These are phyloP conservation scores for Aspergillus leporis DNA, from an alignment of 495 filamentous ascomycete genomes.

Conservation along the genomic window DNA sequence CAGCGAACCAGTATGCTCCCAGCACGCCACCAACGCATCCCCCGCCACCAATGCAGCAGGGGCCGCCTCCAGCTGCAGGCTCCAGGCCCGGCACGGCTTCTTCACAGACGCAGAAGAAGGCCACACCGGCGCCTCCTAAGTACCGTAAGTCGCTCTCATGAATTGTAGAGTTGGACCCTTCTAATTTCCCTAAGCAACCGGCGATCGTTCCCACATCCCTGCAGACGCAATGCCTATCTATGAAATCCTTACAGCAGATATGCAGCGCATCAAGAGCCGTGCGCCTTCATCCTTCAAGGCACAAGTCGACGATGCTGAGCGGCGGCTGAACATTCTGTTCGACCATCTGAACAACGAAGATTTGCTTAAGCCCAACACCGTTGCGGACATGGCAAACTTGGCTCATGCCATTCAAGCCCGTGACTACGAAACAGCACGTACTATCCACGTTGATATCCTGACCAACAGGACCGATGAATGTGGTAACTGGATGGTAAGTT, in stretches of 20 bases:
- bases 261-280: constrained; percentile 80
- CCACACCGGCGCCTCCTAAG: constrained; percentile 56
- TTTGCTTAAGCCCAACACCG: constrained; percentile 77
- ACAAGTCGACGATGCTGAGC: constrained; percentile 90
- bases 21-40: constrained; percentile 30
- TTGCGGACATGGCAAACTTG: constrained; percentile 67
- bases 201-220: constrained; percentile 90
- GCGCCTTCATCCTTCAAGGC: constrained; percentile 79
- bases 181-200: constrained; percentile 53
- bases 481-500: constrained; percentile 92
- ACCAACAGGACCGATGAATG: constrained; percentile 82
- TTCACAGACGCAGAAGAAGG: constrained; percentile 49
- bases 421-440: constrained; percentile 74
- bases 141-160: constrained; percentile 57
- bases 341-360: constrained; percentile 97
- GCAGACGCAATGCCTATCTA: constrained; percentile 70
- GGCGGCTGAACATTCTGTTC: constrained; percentile 85
- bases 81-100: constrained; percentile 55
- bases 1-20: constrained; percentile 50
- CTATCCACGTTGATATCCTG: constrained; percentile 79
- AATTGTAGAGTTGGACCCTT: background rate
- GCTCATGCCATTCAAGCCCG: constrained; percentile 65
- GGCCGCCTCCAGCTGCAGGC: constrained; percentile 42
- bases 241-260: constrained; percentile 78
- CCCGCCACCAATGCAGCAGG: constrained; percentile 40